These are phyloP conservation scores for Boletus pseudo-olivaceus DNA, from an alignment of 768 basidiomycete genomes.

Conservation along the genomic window DNA sequence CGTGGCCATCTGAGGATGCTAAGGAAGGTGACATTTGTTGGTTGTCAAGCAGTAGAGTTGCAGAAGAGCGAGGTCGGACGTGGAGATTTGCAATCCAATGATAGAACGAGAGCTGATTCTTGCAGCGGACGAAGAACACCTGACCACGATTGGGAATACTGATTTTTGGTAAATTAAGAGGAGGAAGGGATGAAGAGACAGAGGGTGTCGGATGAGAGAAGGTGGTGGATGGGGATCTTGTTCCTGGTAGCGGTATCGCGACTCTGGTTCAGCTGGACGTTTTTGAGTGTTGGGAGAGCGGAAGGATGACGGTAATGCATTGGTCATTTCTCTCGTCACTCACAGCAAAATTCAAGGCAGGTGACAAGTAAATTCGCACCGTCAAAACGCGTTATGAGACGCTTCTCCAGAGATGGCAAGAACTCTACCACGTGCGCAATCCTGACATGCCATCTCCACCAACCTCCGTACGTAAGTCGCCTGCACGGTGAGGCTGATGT, in stretches of 20 bases:
- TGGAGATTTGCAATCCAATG: conserved; percentile 31
- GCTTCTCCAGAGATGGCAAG: conserved; percentile 1
- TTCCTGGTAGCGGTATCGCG: conserved; percentile 10
- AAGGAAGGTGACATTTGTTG: conserved; percentile 33
- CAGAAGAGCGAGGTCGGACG: conserved; percentile 13
- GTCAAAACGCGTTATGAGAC: conserved; percentile 22
- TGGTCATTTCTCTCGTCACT: conserved; percentile 27
- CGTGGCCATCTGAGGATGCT: conserved; percentile 6
- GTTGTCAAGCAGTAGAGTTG: conserved; percentile 30
- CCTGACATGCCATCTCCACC: background rate
- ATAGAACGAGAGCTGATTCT: conserved; percentile 20
- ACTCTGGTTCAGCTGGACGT: conserved; percentile 1
- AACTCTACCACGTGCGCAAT: conserved; percentile 24
- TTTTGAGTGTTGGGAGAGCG: conserved; percentile 23
- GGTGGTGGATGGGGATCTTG: conserved; percentile 7
- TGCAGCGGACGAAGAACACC: conserved; percentile 16
- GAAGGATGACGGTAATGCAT: conserved; percentile 22
- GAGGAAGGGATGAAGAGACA: background rate
- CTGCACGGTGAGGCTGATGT: too few species aligned
- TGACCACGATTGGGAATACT: conserved; percentile 15
- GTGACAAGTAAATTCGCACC: conserved; percentile 28
- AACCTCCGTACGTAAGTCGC: background rate
- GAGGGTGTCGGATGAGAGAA: conserved; percentile 13
- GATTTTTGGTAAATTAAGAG: conserved; percentile 14
- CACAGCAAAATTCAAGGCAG: conserved; percentile 21